phyloP scores from a whole-genome alignment of 352 stramenopile genomes.

The Thalassiosira sp. region DNA sequence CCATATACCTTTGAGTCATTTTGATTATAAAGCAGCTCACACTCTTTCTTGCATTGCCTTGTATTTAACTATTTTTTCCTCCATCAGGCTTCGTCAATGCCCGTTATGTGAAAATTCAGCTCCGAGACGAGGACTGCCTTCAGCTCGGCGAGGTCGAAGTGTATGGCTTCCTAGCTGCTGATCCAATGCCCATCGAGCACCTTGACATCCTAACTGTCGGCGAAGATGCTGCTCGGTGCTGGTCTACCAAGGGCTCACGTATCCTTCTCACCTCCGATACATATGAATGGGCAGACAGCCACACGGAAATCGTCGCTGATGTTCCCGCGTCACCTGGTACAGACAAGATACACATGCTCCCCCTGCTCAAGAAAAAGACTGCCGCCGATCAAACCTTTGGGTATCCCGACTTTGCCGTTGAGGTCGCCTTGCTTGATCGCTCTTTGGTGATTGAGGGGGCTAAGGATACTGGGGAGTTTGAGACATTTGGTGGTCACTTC shows the following conservation, averaged over 20 bases:
- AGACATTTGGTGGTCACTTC: constrained; percentile 28
- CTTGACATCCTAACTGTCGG: constrained; percentile 29
- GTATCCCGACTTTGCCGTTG: constrained; percentile 72
- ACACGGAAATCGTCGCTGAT: constrained; percentile 14
- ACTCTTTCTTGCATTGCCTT: too few relatives aligned
- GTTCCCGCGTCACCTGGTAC: not conserved
- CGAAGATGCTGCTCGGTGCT: constrained; percentile 30
- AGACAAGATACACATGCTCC: constrained; percentile 17
- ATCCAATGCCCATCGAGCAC: constrained; percentile 4
- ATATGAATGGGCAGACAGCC: constrained; percentile 21
- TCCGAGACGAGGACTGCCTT: constrained; percentile 7
- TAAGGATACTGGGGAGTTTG: constrained; percentile 10
- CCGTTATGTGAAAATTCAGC: constrained; percentile 20
- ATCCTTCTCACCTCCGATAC: constrained; percentile 30
- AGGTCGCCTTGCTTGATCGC: constrained; percentile 78
- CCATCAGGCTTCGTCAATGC: constrained; percentile 13
- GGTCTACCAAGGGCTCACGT: constrained; percentile 11
- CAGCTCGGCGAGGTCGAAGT: constrained; percentile 19
- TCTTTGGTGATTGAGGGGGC: constrained; percentile 74
- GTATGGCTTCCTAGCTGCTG: constrained; percentile 12
- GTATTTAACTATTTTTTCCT: too few relatives aligned
- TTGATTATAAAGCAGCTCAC: too few relatives aligned
- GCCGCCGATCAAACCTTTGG: constrained; percentile 25
- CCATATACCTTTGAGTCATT: too few relatives aligned
- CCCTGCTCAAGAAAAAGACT: constrained; percentile 34